These are phyloP conservation scores for Daldinia eschscholtzii DNA, from an alignment of 2,329 filamentous ascomycete species.

Conservation along the genomic window DNA sequence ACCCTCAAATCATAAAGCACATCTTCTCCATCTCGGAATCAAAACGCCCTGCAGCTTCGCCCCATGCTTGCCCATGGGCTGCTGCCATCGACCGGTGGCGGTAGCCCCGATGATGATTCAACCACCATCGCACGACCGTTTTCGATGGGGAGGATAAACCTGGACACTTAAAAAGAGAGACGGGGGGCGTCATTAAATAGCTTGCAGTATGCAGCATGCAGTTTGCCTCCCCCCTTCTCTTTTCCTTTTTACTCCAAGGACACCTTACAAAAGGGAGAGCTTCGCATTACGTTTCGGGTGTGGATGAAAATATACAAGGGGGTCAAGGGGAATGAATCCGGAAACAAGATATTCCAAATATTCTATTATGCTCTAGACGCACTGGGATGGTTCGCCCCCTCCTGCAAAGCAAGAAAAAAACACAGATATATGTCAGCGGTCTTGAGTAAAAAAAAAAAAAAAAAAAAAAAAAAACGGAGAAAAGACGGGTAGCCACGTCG, in stretches of 20 bases:
- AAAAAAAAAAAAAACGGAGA: no score
- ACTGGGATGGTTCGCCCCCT: constrained; percentile 49
- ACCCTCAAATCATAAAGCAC: constrained; percentile 37
- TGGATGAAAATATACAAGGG: constrained; percentile 32
- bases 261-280: not conserved
- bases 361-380: constrained; percentile 44
- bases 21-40: constrained; percentile 25
- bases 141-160: constrained; percentile 5
- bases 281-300: constrained; percentile 29
- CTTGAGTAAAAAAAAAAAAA: not conserved
- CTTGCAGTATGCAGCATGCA: constrained; percentile 35
- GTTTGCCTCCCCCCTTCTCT: constrained; percentile 25
- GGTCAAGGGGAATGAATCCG: constrained; percentile 2
- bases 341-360: not conserved
- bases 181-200: constrained; percentile 11
- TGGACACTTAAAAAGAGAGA: not conserved
- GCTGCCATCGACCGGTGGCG: constrained; percentile 36
- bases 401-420: constrained; percentile 36
- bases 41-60: constrained; percentile 22
- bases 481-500: constrained; percentile 31
- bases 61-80: not conserved
- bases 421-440: constrained; percentile 38
- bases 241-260: constrained; percentile 12
- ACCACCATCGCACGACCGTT: not conserved
- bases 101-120: constrained; percentile 23